Base-by-base conservation (phyloP, 768 basidiomycete genomes). In the Boletus rubroflammeus region DNA sequence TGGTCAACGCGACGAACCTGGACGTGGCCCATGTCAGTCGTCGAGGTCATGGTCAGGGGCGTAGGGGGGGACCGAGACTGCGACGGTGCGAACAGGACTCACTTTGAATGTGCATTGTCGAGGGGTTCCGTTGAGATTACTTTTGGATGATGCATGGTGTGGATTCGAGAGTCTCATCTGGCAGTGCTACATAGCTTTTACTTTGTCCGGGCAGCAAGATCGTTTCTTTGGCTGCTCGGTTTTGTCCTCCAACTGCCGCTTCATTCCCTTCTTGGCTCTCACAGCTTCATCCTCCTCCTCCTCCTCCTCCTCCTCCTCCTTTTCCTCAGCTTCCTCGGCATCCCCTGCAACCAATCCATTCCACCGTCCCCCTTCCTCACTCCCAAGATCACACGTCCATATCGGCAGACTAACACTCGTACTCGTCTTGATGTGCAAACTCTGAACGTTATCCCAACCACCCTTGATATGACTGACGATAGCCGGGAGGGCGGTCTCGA, bases 381-480 rank as follows among this genome's bases (percentile, higher is more conserved):
- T 80, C 29, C 84, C 83, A n/a, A 97, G 77, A 6, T 78, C 74
- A 68, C 88, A 90, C 21, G 77, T 81, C 93, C 94, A 99, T 65
- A 99, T 85, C 5, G 97, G 97, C n/a, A 99, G 72, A 59, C 86
- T 83, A 32, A 85, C 77, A 49, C 89, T 91, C 11, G 81, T 82
- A 60, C 84, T 90, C 1, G 93, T 96, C 73, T 98, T 98, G 74
- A 99, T 83, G 59, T 91, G 81, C 19, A 99, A 70, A 53, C 83
- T 86, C 64, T 95, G 92, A 48, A 98, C 76, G 70, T 98, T 97
- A 50, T 88, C 86, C 94, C 95, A 98, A 26, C 83, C 85, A 44
- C 83, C 88, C 53, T 83, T 83, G 64, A 98, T 81, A 45, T 78
- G 78, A 52, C 82, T 73, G 31, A 84, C 78, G 50, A 97, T 73